Evolutionary conservation across 2,329 filamentous ascomycete genomes (phyloP).

Genomic region (Hypoxylon sp.): DNA sequence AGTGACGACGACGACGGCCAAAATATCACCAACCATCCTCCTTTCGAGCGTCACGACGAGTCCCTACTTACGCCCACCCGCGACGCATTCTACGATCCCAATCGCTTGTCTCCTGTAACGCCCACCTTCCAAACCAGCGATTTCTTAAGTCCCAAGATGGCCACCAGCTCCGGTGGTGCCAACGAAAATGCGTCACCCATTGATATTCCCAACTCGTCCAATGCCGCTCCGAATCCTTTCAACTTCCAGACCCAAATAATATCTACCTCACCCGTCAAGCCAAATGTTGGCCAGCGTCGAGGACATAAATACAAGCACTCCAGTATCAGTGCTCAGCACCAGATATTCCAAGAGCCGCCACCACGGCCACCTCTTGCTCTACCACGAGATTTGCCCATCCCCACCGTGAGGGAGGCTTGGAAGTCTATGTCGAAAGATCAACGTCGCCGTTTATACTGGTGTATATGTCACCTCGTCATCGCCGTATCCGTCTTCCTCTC

Average conservation of each 20-base stretch:
- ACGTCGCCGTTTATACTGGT: constrained; percentile 85
- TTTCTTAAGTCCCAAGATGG: constrained; percentile 38
- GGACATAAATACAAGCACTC: constrained; percentile 99
- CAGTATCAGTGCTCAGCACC: constrained; percentile 85
- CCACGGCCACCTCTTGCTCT: constrained; percentile 85
- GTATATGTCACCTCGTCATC: constrained; percentile 83
- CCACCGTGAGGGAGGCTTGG: constrained; percentile 87
- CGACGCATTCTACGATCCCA: constrained; percentile 44
- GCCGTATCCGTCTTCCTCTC: constrained; percentile 87
- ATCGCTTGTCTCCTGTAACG: constrained; percentile 45
- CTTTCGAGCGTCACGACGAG: constrained; percentile 29
- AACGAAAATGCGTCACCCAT: constrained; percentile 47
- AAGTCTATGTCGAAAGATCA: constrained; percentile 91
- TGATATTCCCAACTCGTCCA: constrained; percentile 47
- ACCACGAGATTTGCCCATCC: constrained; percentile 89
- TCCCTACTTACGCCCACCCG: constrained; percentile 34
- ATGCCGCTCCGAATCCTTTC: constrained; percentile 72
- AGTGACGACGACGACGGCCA: constrained; percentile 21
- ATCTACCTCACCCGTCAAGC: constrained; percentile 78
- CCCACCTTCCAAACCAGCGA: constrained; percentile 41
- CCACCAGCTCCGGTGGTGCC: constrained; percentile 31
- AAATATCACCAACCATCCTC: constrained; percentile 16
- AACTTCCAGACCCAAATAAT: constrained; percentile 90
- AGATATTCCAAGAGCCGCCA: constrained; percentile 94
- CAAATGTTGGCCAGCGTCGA: constrained; percentile 87